Percentiles rank a stretch among this genome's conserved stretches.
These are phyloP conservation scores for Lipomyces spencermartinsiae DNA, from an alignment of 805 yeast genomes.

Conservation along the genomic window DNA sequence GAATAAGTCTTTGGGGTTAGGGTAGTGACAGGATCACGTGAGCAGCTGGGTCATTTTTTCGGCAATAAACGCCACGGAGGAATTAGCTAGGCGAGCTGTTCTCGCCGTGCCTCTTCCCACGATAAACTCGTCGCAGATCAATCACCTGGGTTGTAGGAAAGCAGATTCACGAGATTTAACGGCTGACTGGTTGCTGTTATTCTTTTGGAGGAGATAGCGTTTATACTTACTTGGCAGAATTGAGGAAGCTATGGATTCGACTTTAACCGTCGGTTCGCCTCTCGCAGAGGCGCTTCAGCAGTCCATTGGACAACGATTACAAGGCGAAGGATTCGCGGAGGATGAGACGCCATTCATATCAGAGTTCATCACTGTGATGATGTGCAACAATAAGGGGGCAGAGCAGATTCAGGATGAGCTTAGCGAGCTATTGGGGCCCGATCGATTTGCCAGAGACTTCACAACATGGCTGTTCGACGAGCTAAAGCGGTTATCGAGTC, in stretches of 20 bases:
- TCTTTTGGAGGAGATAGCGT: neutral
- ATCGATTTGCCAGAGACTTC: conserved; percentile 39
- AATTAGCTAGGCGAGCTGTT: neutral
- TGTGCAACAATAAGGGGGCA: conserved; percentile 39
- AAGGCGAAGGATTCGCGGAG: conserved; percentile 38
- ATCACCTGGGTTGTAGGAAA: neutral
- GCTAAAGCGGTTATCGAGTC: conserved; percentile 18
- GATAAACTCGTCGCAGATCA: neutral
- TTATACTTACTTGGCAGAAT: neutral
- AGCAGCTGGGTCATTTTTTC: neutral
- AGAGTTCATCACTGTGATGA: conserved; percentile 43
- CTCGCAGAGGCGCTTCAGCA: conserved; percentile 37
- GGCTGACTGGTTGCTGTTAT: neutral
- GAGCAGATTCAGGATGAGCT: conserved; percentile 41
- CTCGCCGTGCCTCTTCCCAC: neutral
- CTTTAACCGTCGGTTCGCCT: conserved; percentile 27
- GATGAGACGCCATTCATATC: conserved; percentile 43
- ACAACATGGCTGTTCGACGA: conserved; percentile 40
- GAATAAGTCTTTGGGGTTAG: no score
- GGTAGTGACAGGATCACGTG: neutral
- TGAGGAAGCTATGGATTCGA: conserved; percentile 11
- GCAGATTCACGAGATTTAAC: neutral
- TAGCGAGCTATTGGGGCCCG: conserved; percentile 40
- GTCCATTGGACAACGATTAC: conserved; percentile 34
- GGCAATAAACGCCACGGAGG: neutral